phyloP scores from a whole-genome alignment of 306 rosid species.

The Cotoneaster glaucophyllus region DNA sequence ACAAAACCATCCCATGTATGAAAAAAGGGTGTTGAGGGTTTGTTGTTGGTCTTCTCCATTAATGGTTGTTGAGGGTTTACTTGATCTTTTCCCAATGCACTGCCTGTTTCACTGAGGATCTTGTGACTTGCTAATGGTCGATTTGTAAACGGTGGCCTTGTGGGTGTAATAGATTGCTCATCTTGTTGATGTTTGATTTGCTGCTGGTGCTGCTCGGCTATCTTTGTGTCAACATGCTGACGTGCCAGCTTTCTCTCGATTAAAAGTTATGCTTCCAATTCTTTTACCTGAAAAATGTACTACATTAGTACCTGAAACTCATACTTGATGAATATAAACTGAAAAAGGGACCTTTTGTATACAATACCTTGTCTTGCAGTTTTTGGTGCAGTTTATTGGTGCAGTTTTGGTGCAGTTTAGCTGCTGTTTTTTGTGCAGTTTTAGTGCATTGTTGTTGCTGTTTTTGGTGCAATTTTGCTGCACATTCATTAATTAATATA shows the following conservation, averaged over 20 bases:
- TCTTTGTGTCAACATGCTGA: constrained; percentile 84
- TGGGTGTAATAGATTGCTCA: constrained; percentile 42
- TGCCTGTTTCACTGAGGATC: constrained; percentile 37
- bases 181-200: constrained; percentile 55
- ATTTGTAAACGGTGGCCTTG: constrained; percentile 40
- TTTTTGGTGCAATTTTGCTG: no score
- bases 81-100: constrained; percentile 42
- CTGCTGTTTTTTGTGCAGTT: no score
- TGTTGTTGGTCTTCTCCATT: constrained; percentile 48
- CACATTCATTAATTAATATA: no score
- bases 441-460: no score
- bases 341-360: background rate
- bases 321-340: background rate
- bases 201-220: constrained; percentile 83
- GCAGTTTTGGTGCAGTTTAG: no score
- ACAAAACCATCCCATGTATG: constrained; percentile 42
- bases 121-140: constrained; percentile 49
- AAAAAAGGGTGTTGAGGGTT: constrained; percentile 37
- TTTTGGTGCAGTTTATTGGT: no score
- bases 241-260: constrained; percentile 92
- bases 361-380: constrained; percentile 77
- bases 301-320: constrained; percentile 13
- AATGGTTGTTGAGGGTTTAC: constrained; percentile 43
- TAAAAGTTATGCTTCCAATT: constrained; percentile 82
- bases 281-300: constrained; percentile 58